Evolutionary conservation across 352 stramenopile genomes (phyloP).

Genomic region (Pythium insidiosum): DNA sequence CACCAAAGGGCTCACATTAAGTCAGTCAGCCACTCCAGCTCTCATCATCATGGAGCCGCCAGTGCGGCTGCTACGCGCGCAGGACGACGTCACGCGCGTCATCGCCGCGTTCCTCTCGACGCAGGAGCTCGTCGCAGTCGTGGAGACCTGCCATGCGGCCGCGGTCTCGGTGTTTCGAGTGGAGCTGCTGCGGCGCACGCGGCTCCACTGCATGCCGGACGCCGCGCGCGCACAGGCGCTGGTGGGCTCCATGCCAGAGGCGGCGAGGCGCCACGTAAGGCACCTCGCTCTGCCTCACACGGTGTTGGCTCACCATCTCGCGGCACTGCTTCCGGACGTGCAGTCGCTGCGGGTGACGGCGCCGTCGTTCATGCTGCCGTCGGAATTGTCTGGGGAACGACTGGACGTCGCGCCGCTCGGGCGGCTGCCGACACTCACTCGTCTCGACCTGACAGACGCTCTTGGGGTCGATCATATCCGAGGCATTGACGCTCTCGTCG

Average conservation of each 20-base stretch:
- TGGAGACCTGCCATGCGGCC: conserved; percentile 9
- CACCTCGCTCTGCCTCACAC: conserved; percentile 7
- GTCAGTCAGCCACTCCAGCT: no score
- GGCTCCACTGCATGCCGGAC: conserved; percentile 7
- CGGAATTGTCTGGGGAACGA: background rate
- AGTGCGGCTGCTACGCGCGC: conserved; percentile 11
- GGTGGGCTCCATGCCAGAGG: conserved; percentile 5
- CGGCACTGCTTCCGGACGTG: no score
- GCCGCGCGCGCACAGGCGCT: conserved; percentile 1
- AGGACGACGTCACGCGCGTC: conserved; percentile 12
- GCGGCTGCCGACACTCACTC: background rate
- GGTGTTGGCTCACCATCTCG: no score
- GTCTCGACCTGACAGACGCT: background rate
- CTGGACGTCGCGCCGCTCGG: background rate
- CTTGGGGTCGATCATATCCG: background rate
- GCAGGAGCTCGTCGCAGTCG: conserved; percentile 9
- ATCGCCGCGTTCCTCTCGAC: conserved; percentile 15
- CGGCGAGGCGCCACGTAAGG: conserved; percentile 3
- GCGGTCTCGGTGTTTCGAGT: conserved; percentile 11
- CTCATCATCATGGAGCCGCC: no score
- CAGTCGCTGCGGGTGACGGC: no score
- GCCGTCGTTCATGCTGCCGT: no score
- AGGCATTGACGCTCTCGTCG: background rate
- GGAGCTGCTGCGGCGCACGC: conserved; percentile 4
- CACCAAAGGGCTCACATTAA: no score